A percentile compares a stretch with the other conserved stretches of the same genome.
Conservation (phyloP, 129 eudicot species). For the Flaveria trinervia region DNA sequence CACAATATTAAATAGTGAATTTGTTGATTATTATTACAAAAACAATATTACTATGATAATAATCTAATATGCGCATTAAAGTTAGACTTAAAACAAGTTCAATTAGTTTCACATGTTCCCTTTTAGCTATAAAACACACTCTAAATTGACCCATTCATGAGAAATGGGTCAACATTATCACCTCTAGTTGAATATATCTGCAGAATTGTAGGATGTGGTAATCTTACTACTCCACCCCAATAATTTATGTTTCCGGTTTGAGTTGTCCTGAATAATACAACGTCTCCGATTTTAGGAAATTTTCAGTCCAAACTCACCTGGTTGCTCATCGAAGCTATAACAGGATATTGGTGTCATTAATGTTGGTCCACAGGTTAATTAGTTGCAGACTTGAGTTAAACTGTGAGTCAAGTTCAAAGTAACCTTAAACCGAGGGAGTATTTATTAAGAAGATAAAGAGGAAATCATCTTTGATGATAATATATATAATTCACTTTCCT, state of each 20-base stretch:
- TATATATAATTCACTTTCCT: conserved; percentile 7
- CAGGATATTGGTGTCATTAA: conserved; percentile 3
- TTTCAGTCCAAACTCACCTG: not conserved
- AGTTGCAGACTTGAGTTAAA: not conserved
- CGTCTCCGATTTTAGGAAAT: not conserved
- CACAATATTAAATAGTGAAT: not conserved
- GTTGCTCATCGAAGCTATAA: not conserved
- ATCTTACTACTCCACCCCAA: not conserved
- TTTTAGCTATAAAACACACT: not conserved
- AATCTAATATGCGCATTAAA: not conserved
- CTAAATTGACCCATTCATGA: not conserved
- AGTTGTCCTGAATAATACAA: not conserved
- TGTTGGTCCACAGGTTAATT: not conserved
- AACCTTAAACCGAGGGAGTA: not conserved
- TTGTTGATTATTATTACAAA: not conserved
- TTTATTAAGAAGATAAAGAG: conserved; percentile 4
- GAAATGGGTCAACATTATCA: not conserved
- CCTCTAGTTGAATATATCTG: not conserved
- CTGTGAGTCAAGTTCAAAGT: conserved; percentile 5
- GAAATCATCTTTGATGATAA: not conserved
- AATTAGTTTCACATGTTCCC: not conserved
- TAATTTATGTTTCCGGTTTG: not conserved
- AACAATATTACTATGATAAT: not conserved
- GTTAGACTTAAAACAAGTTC: not conserved
- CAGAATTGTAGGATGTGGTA: not conserved